These are phyloP conservation scores for Yamadazyma conglobata DNA, from an alignment of 1,139 yeast species.

Conservation along the genomic window DNA sequence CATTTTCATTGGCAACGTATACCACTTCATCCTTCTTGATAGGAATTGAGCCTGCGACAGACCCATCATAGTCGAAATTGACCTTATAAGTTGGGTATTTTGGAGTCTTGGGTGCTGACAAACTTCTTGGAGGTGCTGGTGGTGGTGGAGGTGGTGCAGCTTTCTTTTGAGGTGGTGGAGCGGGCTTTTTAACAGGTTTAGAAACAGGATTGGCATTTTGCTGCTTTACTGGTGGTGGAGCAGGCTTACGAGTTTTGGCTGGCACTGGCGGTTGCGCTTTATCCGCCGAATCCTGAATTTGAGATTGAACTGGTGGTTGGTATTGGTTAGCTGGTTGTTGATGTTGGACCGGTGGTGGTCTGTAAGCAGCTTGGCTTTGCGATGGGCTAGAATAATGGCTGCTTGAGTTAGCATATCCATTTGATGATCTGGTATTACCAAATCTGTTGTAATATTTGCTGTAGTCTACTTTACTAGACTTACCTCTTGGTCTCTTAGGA, in stretches of 20 bases:
- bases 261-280: constrained; percentile 12
- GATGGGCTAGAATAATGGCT: constrained; percentile 3
- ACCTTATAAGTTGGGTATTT: constrained; percentile 80
- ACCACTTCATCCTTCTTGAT: constrained; percentile 72
- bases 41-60: constrained; percentile 79
- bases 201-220: constrained; percentile 36
- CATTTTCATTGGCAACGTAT: constrained; percentile 71
- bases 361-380: too few species aligned
- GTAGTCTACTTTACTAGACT: constrained; percentile 38
- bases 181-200: constrained; percentile 35
- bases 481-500: constrained; percentile 64
- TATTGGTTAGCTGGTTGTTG: constrained; percentile 7
- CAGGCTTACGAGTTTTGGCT: constrained; percentile 14
- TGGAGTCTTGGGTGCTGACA: constrained; percentile 54
- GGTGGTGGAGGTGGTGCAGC: constrained; percentile 31
- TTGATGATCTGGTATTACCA: constrained; percentile 10
- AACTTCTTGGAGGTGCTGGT: constrained; percentile 54
- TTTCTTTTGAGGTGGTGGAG: constrained; percentile 32
- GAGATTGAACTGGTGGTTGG: constrained; percentile 3
- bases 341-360: constrained; percentile 1
- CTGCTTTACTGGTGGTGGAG: constrained; percentile 15
- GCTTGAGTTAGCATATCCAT: constrained; percentile 10
- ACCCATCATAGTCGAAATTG: constrained; percentile 84
- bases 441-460: constrained; percentile 42
- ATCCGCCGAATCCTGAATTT: constrained; percentile 2